phyloP scores from a whole-genome alignment of 371 early-diverging fungal genomes.

The Smittium culicis region DNA sequence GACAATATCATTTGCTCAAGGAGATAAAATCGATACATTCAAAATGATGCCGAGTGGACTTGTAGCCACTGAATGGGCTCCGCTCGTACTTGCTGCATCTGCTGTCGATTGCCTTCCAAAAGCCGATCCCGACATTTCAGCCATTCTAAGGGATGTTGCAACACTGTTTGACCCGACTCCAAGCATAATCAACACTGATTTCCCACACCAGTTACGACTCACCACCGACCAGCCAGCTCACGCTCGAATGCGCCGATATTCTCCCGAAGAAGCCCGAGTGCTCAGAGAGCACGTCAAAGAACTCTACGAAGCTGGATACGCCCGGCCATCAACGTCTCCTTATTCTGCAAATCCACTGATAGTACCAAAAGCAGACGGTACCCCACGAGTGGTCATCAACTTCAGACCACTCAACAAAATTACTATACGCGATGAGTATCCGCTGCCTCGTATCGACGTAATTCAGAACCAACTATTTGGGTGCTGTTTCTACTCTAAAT shows the following conservation, averaged over 20 bases:
- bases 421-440: neutral
- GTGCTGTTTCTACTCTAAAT: neutral
- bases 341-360: too few relatives aligned
- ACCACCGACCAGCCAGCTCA: neutral
- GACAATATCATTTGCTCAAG: neutral
- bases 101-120: neutral
- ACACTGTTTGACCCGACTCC: neutral
- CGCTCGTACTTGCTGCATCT: neutral
- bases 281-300: too few relatives aligned
- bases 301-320: too few relatives aligned
- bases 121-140: neutral
- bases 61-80: neutral
- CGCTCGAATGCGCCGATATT: too few relatives aligned
- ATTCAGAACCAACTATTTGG: neutral
- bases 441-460: neutral
- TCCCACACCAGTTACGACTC: neutral
- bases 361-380: too few relatives aligned
- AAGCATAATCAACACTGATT: neutral
- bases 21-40: neutral
- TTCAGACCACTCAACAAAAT: neutral
- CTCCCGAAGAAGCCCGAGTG: too few relatives aligned
- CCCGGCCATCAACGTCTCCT: too few relatives aligned
- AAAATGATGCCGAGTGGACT: neutral
- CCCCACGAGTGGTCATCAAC: neutral
- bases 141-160: neutral